Percentiles rank a stretch among this genome's conserved stretches.
Evolutionary conservation across 2,329 filamentous ascomycete species (phyloP).

Genomic region (Fusarium mundagurra): DNA sequence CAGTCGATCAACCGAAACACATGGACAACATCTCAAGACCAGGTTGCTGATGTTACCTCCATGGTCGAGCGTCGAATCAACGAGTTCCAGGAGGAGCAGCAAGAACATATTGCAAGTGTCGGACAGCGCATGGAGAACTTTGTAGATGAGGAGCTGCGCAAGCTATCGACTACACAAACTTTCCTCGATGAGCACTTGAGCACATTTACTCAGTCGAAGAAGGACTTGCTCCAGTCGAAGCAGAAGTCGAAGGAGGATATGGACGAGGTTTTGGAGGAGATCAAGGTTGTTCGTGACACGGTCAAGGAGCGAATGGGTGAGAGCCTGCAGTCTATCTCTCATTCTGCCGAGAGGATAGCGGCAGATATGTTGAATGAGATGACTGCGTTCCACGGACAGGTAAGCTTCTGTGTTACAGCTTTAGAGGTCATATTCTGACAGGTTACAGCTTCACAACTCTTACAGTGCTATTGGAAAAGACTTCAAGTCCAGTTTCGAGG

Average conservation of each 20-base stretch:
- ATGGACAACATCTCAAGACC: constrained; percentile 80
- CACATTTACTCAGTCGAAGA: constrained; percentile 73
- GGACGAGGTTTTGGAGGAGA: constrained; percentile 91
- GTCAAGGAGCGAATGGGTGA: constrained; percentile 88
- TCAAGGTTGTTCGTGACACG: constrained; percentile 86
- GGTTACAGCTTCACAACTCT: constrained; percentile 76
- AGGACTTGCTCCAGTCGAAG: constrained; percentile 74
- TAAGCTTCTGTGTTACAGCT: constrained; percentile 47
- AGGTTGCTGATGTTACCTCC: constrained; percentile 80
- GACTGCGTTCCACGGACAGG: constrained; percentile 77
- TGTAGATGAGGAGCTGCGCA: constrained; percentile 77
- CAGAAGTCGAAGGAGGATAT: constrained; percentile 81
- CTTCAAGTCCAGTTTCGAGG: constrained; percentile 86
- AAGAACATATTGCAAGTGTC: constrained; percentile 73
- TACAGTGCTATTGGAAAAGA: constrained; percentile 86
- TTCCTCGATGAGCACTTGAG: constrained; percentile 76
- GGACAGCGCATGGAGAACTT: constrained; percentile 80
- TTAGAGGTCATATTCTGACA: constrained; percentile 10
- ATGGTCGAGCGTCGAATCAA: constrained; percentile 80
- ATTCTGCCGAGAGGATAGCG: constrained; percentile 87
- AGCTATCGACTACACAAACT: constrained; percentile 74
- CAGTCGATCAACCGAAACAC: constrained; percentile 80
- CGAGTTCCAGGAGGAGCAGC: constrained; percentile 77
- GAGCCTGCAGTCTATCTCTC: constrained; percentile 83
- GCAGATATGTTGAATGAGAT: constrained; percentile 90